phyloP scores from a whole-genome alignment of 768 basidiomycete genomes.

The Lactarius psammicola region DNA sequence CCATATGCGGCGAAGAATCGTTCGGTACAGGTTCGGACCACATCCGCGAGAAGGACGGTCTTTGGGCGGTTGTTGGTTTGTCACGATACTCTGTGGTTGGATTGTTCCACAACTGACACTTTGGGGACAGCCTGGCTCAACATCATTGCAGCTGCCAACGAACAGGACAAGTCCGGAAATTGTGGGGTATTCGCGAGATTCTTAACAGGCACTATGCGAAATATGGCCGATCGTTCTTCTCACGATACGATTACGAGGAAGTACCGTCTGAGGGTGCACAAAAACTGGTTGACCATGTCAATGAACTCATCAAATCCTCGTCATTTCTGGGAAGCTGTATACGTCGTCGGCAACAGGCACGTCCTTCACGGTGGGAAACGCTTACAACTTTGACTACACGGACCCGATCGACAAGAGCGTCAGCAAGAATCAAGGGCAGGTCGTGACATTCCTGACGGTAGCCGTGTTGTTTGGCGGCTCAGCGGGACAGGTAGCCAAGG shows the following conservation, averaged over 20 bases:
- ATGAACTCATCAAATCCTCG: slow-evolving; percentile 62
- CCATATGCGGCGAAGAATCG: slow-evolving; percentile 98
- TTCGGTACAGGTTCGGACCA: slow-evolving; percentile 99
- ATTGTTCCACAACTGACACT: background rate
- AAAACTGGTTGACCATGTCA: slow-evolving; percentile 76
- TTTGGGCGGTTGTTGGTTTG: slow-evolving; percentile 95
- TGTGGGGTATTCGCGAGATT: slow-evolving; percentile 89
- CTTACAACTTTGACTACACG: slow-evolving; percentile 92
- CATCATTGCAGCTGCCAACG: slow-evolving; percentile 89
- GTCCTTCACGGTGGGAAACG: slow-evolving; percentile 71
- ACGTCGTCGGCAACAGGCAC: slow-evolving; percentile 62
- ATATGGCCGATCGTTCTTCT: slow-evolving; percentile 98
- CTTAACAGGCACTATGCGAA: slow-evolving; percentile 82
- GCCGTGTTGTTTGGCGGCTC: slow-evolving; percentile 91
- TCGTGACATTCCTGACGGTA: slow-evolving; percentile 91
- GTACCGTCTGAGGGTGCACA: slow-evolving; percentile 89
- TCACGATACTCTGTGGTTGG: slow-evolving; percentile 12
- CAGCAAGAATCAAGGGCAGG: slow-evolving; percentile 93
- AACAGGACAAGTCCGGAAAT: slow-evolving; percentile 54
- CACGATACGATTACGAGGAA: slow-evolving; percentile 98
- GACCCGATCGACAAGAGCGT: slow-evolving; percentile 97
- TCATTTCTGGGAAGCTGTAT: slow-evolving; percentile 70
- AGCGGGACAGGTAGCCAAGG: slow-evolving; percentile 96
- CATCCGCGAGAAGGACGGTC: slow-evolving; percentile 98
- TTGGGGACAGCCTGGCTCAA: slow-evolving; percentile 82